Evolutionary conservation across 2,329 filamentous ascomycete genomes (phyloP), one percentile per base, ranked within the genome.

Genomic region (Trichoderma lentiforme): DNA sequence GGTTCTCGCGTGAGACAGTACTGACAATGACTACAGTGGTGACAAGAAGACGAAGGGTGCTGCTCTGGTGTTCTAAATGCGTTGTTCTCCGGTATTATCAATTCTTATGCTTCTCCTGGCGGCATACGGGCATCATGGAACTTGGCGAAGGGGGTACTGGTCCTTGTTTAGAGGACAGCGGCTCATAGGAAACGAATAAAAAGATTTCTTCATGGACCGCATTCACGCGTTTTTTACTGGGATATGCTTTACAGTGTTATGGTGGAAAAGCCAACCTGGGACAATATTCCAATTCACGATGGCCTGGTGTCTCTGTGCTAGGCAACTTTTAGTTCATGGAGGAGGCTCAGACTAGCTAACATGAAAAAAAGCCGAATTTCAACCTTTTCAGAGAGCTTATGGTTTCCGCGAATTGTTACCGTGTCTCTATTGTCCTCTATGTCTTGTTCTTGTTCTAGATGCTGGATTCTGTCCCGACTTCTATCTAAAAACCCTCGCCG

Each of bases 11-110:
- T n/a, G 21, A 64, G 58, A 14, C 58, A n/a, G 14, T 73, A 76
- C 85, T 88, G 83, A 88, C 81, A 64, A 72, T 73, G 74, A 76
- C 71, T 78, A 81, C 80, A 97, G 96, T 92, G 96, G 96, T 91
- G 96, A 99, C 92, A 99, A 99, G 95, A 99, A 99, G 94, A 99
- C 96, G 82, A 99, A 99, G 94, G 96, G 96, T 92, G 96, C 96
- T 82, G 96, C 96, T 86, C 91, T 99, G 83, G 96, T 99, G 82
- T 99, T 99, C 91, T 99, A 97, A 92, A 87, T 89, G 86, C 83
- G 81, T 86, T 86, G 82, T 81, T 79, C 78, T 80, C 81, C 78
- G 80, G 79, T 81, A 79, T 81, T 78, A 79, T 75, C 80, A 80
- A 80, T 79, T 80, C 79, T 82, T 77, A 80, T 82, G 81, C 79